Evolutionary conservation across 1,284 basidiomycete species (phyloP), one percentile per base, ranked within the genome.

Genomic region (Agaricales sp.): DNA sequence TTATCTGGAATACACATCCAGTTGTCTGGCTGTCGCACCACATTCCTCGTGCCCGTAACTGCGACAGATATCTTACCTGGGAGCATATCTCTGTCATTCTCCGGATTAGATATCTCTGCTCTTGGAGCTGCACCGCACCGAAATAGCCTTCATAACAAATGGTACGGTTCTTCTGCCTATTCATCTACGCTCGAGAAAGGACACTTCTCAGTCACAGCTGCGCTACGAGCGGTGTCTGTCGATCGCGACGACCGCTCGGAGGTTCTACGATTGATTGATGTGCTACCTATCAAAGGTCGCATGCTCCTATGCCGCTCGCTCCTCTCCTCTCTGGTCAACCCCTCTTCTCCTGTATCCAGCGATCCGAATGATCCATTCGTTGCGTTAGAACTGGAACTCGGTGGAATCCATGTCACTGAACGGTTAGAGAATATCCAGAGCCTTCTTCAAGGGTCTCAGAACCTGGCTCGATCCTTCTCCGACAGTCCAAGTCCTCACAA

Each of bases 301-400:
- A 58, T 67, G 2, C 60, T 85, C 21, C 59, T 70, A 58, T 86
- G 81, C 80, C 77, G 80, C 6, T 61, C 69, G 23, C 72, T n/a
- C n/a, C n/a, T n/a, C n/a, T n/a, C n/a, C n/a, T n/a, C 74, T 14
- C 74, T 73, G 67, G 61, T 80, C 21, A 61, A 64, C 24, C 63
- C 72, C 2, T 66, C 74, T 3, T 61, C 68, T n/a, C 75, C 77
- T 57, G 61, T 81, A 46, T 55, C 58, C n/a, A 77, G 74, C 24
- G 80, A 84, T 57, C 74, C 78, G 2, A 81, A 80, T 57, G 68
- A 73, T 3, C 70, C 83, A 6, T 67, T 80, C 12, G 48, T 84
- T 18, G 73, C 73, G n/a, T 58, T 79, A 18, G 68, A 71, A 21
- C 49, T 74, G 23, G 66, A 63, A n/a, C 50, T 85, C 2, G 67